Evolutionary conservation across 1,284 basidiomycete genomes (phyloP).

Genomic region (Ustilago cynodontis): DNA sequence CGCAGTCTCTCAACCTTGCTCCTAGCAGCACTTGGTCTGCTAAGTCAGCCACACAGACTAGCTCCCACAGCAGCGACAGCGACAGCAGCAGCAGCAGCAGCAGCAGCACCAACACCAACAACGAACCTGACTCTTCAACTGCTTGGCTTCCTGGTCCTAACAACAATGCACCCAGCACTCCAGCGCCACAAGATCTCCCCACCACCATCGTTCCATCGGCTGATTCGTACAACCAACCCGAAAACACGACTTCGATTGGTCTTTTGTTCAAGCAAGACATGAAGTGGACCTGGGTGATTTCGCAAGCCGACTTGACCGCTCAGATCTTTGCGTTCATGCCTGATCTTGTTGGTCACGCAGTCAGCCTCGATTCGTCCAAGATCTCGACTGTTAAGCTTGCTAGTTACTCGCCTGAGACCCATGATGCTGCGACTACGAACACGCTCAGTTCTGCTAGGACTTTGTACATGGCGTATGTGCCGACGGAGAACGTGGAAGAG

Average conservation of each 20-base stretch:
- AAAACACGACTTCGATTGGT: constrained; percentile 49
- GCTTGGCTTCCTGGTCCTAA: constrained; percentile 5
- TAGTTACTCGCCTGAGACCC: constrained; percentile 37
- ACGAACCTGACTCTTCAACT: constrained; percentile 12
- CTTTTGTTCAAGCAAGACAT: constrained; percentile 62
- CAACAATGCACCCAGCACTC: neutral
- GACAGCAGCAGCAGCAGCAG: constrained; percentile 6
- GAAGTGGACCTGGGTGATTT: constrained; percentile 62
- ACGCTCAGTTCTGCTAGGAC: constrained; percentile 36
- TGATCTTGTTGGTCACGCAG: constrained; percentile 47
- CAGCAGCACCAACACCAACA: constrained; percentile 13
- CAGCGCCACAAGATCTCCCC: constrained; percentile 31
- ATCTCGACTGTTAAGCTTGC: constrained; percentile 58
- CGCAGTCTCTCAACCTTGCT: constrained; percentile 39
- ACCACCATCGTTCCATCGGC: constrained; percentile 52
- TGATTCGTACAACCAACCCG: constrained; percentile 41
- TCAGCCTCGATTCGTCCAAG: constrained; percentile 35
- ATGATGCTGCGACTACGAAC: constrained; percentile 9
- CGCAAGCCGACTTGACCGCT: constrained; percentile 62
- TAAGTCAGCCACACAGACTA: constrained; percentile 6
- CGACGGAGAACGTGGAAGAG: constrained; percentile 30
- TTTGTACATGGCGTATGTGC: constrained; percentile 65
- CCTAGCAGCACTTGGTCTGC: constrained; percentile 30
- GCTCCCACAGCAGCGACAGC: constrained; percentile 11
- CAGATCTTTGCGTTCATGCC: constrained; percentile 69